Base-by-base conservation (phyloP, 139 green algal species). In the Tetraselmis striata region DNA sequence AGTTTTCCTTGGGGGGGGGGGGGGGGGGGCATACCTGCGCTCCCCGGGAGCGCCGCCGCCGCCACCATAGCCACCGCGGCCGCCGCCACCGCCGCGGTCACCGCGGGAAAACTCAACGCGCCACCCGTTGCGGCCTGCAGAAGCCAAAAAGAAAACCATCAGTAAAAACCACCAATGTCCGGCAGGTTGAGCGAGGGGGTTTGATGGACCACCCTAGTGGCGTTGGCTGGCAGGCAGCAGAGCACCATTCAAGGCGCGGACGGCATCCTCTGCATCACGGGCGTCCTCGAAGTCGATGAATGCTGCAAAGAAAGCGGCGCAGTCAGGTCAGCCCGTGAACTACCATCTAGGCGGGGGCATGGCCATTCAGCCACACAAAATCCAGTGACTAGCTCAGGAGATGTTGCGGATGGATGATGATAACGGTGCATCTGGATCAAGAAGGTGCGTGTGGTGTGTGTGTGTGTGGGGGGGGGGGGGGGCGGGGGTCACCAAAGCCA, bases 251-350 rank as follows among this genome's bases (percentile, higher is more conserved):
- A 91, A 59, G 23, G 77, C 82, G 0, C 83, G 59, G 75, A 89
- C 81, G 27, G 91, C 91, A 75, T 93, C 91, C 32, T 93, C 85
- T 11, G 91, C 88, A 78, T 94, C 91, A 1, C 91, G 85, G 2
- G 30, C 11, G 77, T 93, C 86, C 30, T 84, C 81, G 58, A 82
- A 87, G 27, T 87, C 86, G 23, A 89, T 75, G 79, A 89, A 89
- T 29, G 86, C 84, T 88, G 84, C 31, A 81, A 67, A n/a, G n/a
- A n/a, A n/a, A n/a, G n/a, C n/a, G n/a, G n/a, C n/a, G n/a, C n/a
- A n/a, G n/a, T n/a, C n/a, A n/a, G n/a, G n/a, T n/a, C n/a, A n/a
- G n/a, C n/a, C n/a, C n/a, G n/a, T n/a, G 80, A 58, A 23, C 29
- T 58, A 76, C 29, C 31, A 23, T 74, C 29, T 26, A n/a, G 28